Conservation (phyloP, 352 stramenopile species). For the Lagenidium sp. region DNA sequence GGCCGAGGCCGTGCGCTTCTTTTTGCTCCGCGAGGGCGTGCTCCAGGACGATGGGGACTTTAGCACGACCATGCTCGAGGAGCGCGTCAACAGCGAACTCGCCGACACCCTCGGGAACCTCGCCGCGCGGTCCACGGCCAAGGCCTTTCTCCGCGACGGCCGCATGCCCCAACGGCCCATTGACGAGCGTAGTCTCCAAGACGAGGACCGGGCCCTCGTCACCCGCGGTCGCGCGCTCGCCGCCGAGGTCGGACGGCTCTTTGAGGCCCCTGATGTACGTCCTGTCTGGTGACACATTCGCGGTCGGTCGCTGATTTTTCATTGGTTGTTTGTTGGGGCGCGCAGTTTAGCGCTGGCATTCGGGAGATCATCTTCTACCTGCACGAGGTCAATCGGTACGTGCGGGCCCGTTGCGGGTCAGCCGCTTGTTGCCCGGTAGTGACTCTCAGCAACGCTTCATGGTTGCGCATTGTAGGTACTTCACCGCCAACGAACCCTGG, state of each 20-base stretch:
- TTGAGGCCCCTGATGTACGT: conserved; percentile 67
- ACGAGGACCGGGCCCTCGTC: conserved; percentile 47
- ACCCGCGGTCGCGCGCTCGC: conserved; percentile 37
- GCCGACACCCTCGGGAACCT: conserved; percentile 89
- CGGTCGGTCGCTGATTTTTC: too few relatives aligned
- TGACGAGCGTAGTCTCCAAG: conserved; percentile 13
- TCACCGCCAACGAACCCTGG: conserved; percentile 73
- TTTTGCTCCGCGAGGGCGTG: conserved; percentile 85
- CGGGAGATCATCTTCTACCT: conserved; percentile 76
- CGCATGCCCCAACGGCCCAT: conserved; percentile 27
- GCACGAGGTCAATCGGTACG: conserved; percentile 75
- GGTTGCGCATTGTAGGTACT: too few relatives aligned
- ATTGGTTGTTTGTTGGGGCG: too few relatives aligned
- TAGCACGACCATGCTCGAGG: conserved; percentile 75
- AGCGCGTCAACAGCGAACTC: conserved; percentile 95
- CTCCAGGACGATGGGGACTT: conserved; percentile 95
- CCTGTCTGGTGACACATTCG: conserved; percentile 2
- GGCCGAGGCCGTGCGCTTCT: conserved; percentile 93
- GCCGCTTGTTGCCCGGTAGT: too few relatives aligned
- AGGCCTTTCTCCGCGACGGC: conserved; percentile 48
- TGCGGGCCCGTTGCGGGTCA: too few relatives aligned
- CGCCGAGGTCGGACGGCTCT: conserved; percentile 31
- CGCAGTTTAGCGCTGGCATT: conserved; percentile 55
- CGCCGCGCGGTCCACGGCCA: conserved; percentile 60
- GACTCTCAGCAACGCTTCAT: too few relatives aligned